Evolutionary conservation across 352 stramenopile genomes (phyloP), one percentile per base, ranked within the genome.

Genomic region (Phytophthora pisi): DNA sequence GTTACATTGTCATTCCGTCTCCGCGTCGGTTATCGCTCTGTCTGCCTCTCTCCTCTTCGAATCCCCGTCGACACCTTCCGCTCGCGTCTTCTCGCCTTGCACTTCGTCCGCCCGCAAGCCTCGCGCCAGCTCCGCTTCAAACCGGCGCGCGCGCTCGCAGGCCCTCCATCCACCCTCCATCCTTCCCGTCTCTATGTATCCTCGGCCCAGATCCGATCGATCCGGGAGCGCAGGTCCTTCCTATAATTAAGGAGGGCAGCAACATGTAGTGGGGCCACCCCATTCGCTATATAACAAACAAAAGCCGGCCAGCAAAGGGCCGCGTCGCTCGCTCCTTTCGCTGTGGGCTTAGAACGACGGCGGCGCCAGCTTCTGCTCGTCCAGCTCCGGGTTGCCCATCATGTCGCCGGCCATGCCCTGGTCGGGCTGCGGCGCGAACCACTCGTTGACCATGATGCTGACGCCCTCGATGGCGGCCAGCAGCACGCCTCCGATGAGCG

Each of bases 401-500:
- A 83, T 75, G 51, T 81, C 70, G 28, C 81, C 76, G 13, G 78
- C 65, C 51, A 79, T 66, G 23, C 68, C 77, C 46, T 80, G 67
- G 18, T 82, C 70, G 11, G 83, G 79, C 49, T 89, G 83, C 18
- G 84, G 83, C 13, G 86, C 84, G 51, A 92, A 84, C 81, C 86
- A 93, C 59, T 96, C 88, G 70, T 93, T 91, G 47, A 96, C 81
- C 91, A 98, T 98, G 71, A 99, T 99, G 66, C 94, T 97, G 72
- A 99, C 88, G 43, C 97, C 97, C 81, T 99, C 97, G 70, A 99
- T 99, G 53, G 98, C 79, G 3, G 96, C 97, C 28, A 99, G 77
- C 42, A 99, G 78, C 38, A 99, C 89, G 43, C 96, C 95, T 68
- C 98, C 97, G 57, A 99, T 96, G 26, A 98, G 76, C 9, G 97